A percentile compares a stretch with the other conserved stretches of the same genome.
phyloP scores from a whole-genome alignment of 805 yeast genomes.

The Lachancea sp. region DNA sequence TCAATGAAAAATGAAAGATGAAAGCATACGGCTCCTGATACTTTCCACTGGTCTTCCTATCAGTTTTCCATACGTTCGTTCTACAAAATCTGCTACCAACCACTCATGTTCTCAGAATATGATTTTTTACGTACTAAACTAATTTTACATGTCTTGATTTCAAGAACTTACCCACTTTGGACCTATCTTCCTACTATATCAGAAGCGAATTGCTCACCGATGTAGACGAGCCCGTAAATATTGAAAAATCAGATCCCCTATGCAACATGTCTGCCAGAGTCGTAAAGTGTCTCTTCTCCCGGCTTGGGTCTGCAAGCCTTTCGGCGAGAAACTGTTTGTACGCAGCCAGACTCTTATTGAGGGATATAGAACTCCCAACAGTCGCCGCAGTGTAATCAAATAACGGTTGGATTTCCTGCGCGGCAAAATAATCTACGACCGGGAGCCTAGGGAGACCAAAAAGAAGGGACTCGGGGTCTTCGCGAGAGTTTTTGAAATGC shows the following conservation, averaged over 20 bases:
- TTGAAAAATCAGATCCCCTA: neutral
- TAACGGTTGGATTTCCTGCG: constrained; percentile 16
- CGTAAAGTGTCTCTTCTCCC: constrained; percentile 1
- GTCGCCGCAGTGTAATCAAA: constrained; percentile 3
- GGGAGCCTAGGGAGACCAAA: constrained; percentile 73
- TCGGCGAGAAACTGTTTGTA: constrained; percentile 5
- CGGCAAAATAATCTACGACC: constrained; percentile 45
- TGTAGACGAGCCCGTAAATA: constrained; percentile 1
- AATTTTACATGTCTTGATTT: neutral
- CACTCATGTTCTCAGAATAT: too few relatives aligned
- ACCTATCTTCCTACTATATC: constrained; percentile 1
- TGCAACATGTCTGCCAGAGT: constrained; percentile 6
- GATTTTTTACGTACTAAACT: too few relatives aligned
- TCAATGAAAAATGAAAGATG: too few relatives aligned
- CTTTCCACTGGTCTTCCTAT: too few relatives aligned
- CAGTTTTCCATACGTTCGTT: too few relatives aligned
- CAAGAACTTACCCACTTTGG: neutral
- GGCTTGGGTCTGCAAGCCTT: neutral
- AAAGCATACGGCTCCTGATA: too few relatives aligned
- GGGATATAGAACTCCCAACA: neutral
- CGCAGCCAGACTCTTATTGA: constrained; percentile 4
- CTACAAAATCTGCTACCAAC: too few relatives aligned
- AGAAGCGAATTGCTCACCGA: constrained; percentile 7
- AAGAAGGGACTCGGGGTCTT: constrained; percentile 46
- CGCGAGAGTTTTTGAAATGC: constrained; percentile 48